Evolutionary conservation across 2,329 filamentous ascomycete genomes (phyloP).

Genomic region (Aspergillus caelatus): DNA sequence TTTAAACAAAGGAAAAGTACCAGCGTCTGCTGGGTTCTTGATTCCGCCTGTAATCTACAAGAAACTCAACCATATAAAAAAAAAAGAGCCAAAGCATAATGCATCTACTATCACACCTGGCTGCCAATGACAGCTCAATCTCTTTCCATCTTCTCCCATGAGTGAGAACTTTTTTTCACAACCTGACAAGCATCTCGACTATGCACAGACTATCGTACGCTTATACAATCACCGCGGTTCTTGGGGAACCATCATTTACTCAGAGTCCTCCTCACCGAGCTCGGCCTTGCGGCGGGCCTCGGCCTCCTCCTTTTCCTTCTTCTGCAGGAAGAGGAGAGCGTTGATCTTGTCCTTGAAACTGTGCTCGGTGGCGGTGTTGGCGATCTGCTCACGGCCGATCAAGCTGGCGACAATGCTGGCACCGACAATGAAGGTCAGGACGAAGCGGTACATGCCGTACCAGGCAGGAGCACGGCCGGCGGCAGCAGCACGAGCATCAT

Average conservation of each 20-base stretch:
- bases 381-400: constrained; percentile 79
- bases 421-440: constrained; percentile 87
- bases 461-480: constrained; percentile 79
- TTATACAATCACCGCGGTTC: constrained; percentile 4
- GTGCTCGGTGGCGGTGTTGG: constrained; percentile 41
- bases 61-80: constrained; percentile 32
- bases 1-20: constrained; percentile 28
- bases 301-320: constrained; percentile 49
- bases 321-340: constrained; percentile 53
- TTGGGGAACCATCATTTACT: constrained; percentile 29
- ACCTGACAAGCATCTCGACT: constrained; percentile 1
- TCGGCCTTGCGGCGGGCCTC: constrained; percentile 40
- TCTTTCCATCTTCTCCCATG: neutral
- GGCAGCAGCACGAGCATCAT: constrained; percentile 72
- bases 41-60: constrained; percentile 41
- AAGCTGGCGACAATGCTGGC: constrained; percentile 77
- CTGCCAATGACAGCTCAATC: constrained; percentile 11
- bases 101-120: constrained; percentile 19
- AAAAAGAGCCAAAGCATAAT: constrained; percentile 12
- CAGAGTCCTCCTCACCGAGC: constrained; percentile 31
- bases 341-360: constrained; percentile 54
- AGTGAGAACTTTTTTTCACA: neutral
- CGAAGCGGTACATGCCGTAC: constrained; percentile 89
- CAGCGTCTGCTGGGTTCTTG: constrained; percentile 31
- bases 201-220: constrained; percentile 12